A percentile compares a stretch with the other conserved stretches of the same genome.
Evolutionary conservation across 441 rosid species (phyloP).

Genomic region (Euphorbia schlechtendalii): DNA sequence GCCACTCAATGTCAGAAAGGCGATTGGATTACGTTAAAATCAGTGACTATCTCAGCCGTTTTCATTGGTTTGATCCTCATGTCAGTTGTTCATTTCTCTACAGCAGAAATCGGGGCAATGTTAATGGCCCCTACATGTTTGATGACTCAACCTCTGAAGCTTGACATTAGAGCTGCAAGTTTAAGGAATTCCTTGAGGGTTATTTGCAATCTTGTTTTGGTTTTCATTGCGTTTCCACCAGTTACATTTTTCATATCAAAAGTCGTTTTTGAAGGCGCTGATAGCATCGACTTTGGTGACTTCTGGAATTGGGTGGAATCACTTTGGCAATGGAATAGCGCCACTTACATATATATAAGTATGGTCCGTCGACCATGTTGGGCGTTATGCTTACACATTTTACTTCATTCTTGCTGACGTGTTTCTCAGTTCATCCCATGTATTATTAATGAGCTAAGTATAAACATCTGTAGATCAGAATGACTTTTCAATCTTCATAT

Average conservation of each 20-base stretch:
- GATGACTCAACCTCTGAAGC: slow-evolving; percentile 63
- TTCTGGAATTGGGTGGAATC: slow-evolving; percentile 86
- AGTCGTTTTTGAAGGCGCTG: slow-evolving; percentile 36
- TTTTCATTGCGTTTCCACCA: slow-evolving; percentile 56
- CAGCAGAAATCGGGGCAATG: slow-evolving; percentile 84
- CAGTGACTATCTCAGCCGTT: slow-evolving; percentile 63
- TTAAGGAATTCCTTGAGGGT: slow-evolving; percentile 33
- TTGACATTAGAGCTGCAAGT: slow-evolving; percentile 36
- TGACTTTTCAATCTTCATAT: neutral
- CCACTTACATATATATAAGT: slow-evolving; percentile 78
- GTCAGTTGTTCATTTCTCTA: slow-evolving; percentile 87
- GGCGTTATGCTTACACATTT: slow-evolving; percentile 50
- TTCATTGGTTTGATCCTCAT: slow-evolving; percentile 79
- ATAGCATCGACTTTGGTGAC: slow-evolving; percentile 40
- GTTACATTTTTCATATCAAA: slow-evolving; percentile 42
- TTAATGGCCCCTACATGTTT: slow-evolving; percentile 67
- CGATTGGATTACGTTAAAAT: slow-evolving; percentile 64
- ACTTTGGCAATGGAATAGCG: slow-evolving; percentile 88
- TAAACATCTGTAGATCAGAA: slow-evolving; percentile 14
- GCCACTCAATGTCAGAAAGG: slow-evolving; percentile 27
- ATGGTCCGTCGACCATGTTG: slow-evolving; percentile 87
- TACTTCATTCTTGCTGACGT: slow-evolving; percentile 37
- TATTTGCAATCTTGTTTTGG: slow-evolving; percentile 43
- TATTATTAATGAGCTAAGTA: slow-evolving; percentile 11
- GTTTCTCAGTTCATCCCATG: slow-evolving; percentile 7